Percentiles rank a stretch among this genome's conserved stretches.
These are phyloP conservation scores for Parachaetomium inaequale DNA, from an alignment of 495 filamentous ascomycete species.

Conservation along the genomic window DNA sequence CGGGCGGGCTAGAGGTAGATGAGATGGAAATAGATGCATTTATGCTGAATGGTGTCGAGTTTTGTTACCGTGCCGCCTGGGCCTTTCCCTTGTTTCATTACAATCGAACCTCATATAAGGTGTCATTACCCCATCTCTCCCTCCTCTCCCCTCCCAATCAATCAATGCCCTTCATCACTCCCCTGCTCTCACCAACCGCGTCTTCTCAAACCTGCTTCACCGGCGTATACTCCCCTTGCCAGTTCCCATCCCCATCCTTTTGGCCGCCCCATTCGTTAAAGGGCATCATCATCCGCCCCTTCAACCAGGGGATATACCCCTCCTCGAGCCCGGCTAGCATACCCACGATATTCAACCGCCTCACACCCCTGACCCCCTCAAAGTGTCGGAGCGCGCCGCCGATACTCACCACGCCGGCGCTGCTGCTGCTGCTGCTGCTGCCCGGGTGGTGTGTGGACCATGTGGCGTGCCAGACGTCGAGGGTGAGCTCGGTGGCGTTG, in stretches of 20 bases:
- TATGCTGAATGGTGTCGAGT: background rate
- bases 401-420: slow-evolving; percentile 39
- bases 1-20: slow-evolving; percentile 11
- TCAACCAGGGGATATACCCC: slow-evolving; percentile 46
- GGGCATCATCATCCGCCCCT: slow-evolving; percentile 38
- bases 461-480: slow-evolving; percentile 38
- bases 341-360: slow-evolving; percentile 40
- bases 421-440: slow-evolving; percentile 34
- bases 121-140: background rate
- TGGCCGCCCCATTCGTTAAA: background rate
- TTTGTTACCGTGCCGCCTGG: background rate
- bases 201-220: background rate
- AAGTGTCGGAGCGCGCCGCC: slow-evolving; percentile 43
- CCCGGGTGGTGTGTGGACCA: background rate
- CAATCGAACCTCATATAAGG: background rate
- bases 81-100: background rate
- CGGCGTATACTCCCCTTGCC: background rate
- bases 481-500: slow-evolving; percentile 42
- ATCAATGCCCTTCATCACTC: too few species aligned
- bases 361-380: slow-evolving; percentile 50
- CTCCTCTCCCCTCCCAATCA: background rate
- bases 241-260: background rate
- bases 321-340: slow-evolving; percentile 40
- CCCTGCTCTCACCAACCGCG: too few species aligned
- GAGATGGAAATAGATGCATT: slow-evolving; percentile 9